A percentile compares a stretch with the other conserved stretches of the same genome.
Conservation (phyloP, 495 filamentous ascomycete species). For the Glarea lozoyensis region DNA sequence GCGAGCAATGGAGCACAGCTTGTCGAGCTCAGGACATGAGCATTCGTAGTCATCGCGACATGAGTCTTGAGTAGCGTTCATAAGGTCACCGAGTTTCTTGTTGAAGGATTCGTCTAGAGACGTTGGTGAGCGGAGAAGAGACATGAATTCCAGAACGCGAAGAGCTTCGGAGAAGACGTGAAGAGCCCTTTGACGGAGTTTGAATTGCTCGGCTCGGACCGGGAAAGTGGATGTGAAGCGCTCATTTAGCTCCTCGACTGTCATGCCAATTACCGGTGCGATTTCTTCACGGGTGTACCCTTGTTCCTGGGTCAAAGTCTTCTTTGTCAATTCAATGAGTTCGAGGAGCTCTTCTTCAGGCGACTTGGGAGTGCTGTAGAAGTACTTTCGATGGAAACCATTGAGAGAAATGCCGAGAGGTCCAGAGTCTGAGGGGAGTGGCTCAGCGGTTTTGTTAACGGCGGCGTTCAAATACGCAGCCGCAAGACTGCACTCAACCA, state of each 20-base stretch:
- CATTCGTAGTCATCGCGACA: slow-evolving; percentile 84
- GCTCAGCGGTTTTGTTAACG: slow-evolving; percentile 46
- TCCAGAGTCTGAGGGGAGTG: slow-evolving; percentile 67
- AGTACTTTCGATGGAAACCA: slow-evolving; percentile 78
- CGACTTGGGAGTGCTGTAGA: slow-evolving; percentile 44
- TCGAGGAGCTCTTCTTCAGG: slow-evolving; percentile 59
- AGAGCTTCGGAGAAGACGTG: slow-evolving; percentile 89
- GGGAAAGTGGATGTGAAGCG: slow-evolving; percentile 78
- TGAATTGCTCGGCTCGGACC: slow-evolving; percentile 81
- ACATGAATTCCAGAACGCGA: slow-evolving; percentile 75
- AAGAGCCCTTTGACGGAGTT: slow-evolving; percentile 72
- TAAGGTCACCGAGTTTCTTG: slow-evolving; percentile 62
- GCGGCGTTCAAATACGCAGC: slow-evolving; percentile 53
- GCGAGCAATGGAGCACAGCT: slow-evolving; percentile 72
- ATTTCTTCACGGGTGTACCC: slow-evolving; percentile 89
- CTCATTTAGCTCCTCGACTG: slow-evolving; percentile 58
- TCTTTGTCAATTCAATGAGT: slow-evolving; percentile 53
- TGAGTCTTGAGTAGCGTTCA: slow-evolving; percentile 83
- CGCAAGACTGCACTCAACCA: slow-evolving; percentile 89
- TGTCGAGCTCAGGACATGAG: slow-evolving; percentile 81
- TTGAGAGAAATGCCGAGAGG: slow-evolving; percentile 78
- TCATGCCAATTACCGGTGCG: slow-evolving; percentile 58
- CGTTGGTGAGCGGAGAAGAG: slow-evolving; percentile 46
- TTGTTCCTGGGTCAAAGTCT: slow-evolving; percentile 58
- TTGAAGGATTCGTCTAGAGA: slow-evolving; percentile 53